Evolutionary conservation across 352 stramenopile genomes (phyloP), one percentile per base, ranked within the genome.

Genomic region (Phytophthora brassicae): DNA sequence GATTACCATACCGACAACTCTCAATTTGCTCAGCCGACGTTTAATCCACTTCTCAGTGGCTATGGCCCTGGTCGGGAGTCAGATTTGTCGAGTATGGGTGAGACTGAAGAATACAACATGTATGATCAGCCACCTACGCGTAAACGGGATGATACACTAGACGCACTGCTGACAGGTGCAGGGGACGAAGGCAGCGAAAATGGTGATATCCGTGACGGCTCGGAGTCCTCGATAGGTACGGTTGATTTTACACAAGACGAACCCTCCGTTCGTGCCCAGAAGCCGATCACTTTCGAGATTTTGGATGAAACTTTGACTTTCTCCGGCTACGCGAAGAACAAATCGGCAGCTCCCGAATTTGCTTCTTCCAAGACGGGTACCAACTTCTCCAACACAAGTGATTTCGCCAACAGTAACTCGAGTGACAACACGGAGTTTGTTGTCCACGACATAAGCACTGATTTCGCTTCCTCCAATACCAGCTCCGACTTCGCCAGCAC

Each of bases 21-120:
- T 26, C 56, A 75, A 62, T 68, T 69, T 50, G 45, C 68, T 33
- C 70, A 80, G 49, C 58, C 70, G 41, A 36, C 66, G n/a, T 79
- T 81, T 50, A 75, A 73, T 3, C 72, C 72, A 6, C 64, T 76
- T 8, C 46, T 73, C 13, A 74, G 58, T 56, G 72, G 69, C 26
- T 80, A 81, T 43, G 64, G 54, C 1, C 80, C 43, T 50, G 43
- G 56, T 1, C 80, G 80, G 16, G 81, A 85, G 49, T 87, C 78
- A 22, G 81, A 90, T 35, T 20, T 87, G 39, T 90, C 81, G 11
- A 86, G 75, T 24, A 73, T 88, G 49, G 72, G 78, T 22, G 72
- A 79, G 46, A 63, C 16, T 42, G 73, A 84, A 23, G 70, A 86
- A n/a, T 83, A 80, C 54, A 70, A 68, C 56, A 75, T 72, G 61